These are phyloP conservation scores for Heliocybe sulcata DNA, from an alignment of 1,284 basidiomycete species.

Conservation along the genomic window DNA sequence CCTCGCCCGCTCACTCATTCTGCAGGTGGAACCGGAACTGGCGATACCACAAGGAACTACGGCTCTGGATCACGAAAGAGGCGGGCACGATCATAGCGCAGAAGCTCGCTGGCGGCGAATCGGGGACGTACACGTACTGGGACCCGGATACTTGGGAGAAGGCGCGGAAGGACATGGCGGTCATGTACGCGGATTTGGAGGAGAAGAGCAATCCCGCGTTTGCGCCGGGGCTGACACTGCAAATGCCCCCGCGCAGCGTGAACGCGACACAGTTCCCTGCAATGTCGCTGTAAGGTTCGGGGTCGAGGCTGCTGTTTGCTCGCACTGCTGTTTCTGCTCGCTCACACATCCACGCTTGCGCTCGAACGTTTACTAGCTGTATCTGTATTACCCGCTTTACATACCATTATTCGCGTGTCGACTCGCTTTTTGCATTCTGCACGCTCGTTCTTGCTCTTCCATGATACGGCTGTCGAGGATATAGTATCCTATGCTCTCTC, in stretches of 20 bases:
- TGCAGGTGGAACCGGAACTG: constrained; percentile 90
- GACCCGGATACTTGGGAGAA: constrained; percentile 88
- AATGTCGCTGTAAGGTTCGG: constrained; percentile 5
- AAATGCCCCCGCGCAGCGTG: constrained; percentile 23
- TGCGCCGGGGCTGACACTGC: constrained; percentile 43
- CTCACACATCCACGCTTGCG: not conserved
- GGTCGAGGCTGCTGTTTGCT: not conserved
- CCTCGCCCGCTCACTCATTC: not conserved
- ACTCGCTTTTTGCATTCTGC: not conserved
- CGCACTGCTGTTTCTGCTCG: not conserved
- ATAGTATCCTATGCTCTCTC: too few relatives aligned
- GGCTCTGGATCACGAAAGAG: constrained; percentile 95
- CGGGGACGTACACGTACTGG: constrained; percentile 88
- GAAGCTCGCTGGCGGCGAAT: constrained; percentile 86
- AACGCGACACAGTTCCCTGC: constrained; percentile 19
- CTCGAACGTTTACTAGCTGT: not conserved
- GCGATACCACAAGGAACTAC: constrained; percentile 95
- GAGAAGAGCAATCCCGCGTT: constrained; percentile 73
- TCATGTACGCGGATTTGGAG: constrained; percentile 82
- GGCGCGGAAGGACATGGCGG: constrained; percentile 81
- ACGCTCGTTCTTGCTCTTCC: not conserved
- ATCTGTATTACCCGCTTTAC: not conserved
- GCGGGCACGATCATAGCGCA: constrained; percentile 75
- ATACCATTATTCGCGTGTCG: not conserved
- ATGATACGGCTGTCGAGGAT: not conserved